Evolutionary conservation across 1,139 yeast genomes (phyloP), one percentile per base, ranked within the genome.

Genomic region (Barnettozyma hawaiiensis): DNA sequence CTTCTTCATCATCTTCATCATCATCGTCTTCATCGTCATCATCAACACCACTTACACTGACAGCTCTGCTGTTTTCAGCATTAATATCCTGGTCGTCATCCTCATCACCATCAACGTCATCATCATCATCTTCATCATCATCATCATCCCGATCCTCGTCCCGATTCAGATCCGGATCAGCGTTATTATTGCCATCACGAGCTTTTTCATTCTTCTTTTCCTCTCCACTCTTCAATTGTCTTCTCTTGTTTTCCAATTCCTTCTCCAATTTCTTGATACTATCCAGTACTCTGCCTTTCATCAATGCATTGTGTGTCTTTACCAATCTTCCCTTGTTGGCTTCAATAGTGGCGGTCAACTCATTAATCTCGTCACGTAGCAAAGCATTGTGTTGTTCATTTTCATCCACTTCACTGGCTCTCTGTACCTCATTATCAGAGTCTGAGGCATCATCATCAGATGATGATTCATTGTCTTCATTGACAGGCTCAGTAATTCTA

Each of bases 221-320:
- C 34, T 67, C 73, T 26, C 68, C 70, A 4, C 58, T 64, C 46
- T 64, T 67, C 54, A 90, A 70, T 57, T 85, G 92, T 46, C 84
- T 71, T 65, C 77, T 78, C 69, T 92, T 92, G 57, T 78, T 73
- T 45, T 89, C 96, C 47, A 90, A 71, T 51, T 94, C 96, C 40
- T 82, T 81, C 62, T 81, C 83, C 55, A 94, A 73, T 46, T 90
- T 82, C 47, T 75, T 75, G 46, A 87, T 84, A 43, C 86, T 87
- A 52, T 85, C 94, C 55, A 83, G 75, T 60, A 89, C 85, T 65
- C 97, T 82, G 65, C 84, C 85, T 60, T 83, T 81, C 78, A 92
- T 74, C 68, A 92, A 83, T 55, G 90, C 90, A 60, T 89, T 89
- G 29, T 90, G 78, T 2, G 95, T 90, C 45, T 82, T 81, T 15